These are phyloP conservation scores for Buddleja alternifolia DNA, from an alignment of 257 asterid species.

Conservation along the genomic window DNA sequence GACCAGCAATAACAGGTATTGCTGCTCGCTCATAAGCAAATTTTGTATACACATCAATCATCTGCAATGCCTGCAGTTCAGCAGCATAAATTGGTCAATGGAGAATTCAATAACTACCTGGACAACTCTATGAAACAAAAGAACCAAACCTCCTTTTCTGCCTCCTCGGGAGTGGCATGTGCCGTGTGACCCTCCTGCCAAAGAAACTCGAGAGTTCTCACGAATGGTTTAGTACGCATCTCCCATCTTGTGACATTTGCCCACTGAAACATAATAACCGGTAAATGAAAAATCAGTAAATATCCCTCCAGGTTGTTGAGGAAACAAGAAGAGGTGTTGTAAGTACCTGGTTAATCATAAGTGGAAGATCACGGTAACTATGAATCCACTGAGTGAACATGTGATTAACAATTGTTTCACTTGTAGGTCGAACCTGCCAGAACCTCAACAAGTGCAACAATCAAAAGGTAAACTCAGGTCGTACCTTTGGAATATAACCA, in stretches of 20 bases:
- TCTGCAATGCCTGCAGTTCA: slow-evolving; percentile 90
- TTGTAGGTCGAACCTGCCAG: slow-evolving; percentile 99
- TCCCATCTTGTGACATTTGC: slow-evolving; percentile 99
- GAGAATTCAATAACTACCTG: slow-evolving; percentile 25
- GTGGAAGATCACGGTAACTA: slow-evolving; percentile 98
- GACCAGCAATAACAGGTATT: slow-evolving; percentile 96
- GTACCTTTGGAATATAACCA: slow-evolving; percentile 31
- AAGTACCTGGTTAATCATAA: slow-evolving; percentile 94
- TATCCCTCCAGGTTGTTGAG: neutral
- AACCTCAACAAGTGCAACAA: slow-evolving; percentile 77
- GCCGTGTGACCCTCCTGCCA: slow-evolving; percentile 99
- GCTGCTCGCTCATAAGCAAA: slow-evolving; percentile 98
- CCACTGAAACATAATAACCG: slow-evolving; percentile 63
- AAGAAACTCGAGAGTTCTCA: slow-evolving; percentile 92
- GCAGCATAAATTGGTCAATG: slow-evolving; percentile 39
- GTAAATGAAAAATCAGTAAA: slow-evolving; percentile 10
- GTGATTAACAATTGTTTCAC: slow-evolving; percentile 99
- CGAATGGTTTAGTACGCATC: slow-evolving; percentile 96
- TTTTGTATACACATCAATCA: slow-evolving; percentile 88
- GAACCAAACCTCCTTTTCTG: slow-evolving; percentile 82
- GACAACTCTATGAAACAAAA: slow-evolving; percentile 13
- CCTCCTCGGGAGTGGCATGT: slow-evolving; percentile 90
- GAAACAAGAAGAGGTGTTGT: slow-evolving; percentile 21
- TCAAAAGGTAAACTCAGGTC: slow-evolving; percentile 63
- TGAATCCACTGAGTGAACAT: slow-evolving; percentile 99